These are phyloP conservation scores for Tylopilus rubrobrunneus DNA, from an alignment of 768 basidiomycete genomes.

Conservation along the genomic window DNA sequence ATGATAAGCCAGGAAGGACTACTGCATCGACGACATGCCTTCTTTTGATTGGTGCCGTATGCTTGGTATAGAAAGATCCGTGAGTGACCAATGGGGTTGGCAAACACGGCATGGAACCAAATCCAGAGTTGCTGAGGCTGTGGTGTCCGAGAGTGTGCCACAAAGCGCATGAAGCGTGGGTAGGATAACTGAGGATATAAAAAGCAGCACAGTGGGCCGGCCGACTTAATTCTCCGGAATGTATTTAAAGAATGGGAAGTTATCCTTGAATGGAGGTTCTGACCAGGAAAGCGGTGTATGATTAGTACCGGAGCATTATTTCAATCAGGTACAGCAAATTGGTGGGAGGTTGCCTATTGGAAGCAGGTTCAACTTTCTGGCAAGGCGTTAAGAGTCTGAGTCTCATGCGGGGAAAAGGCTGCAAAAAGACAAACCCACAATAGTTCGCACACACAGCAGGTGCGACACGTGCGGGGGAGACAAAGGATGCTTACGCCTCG, in stretches of 20 bases:
- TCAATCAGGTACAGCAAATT: slow-evolving; percentile 22
- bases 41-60: slow-evolving; percentile 5
- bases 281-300: slow-evolving; percentile 8
- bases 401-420: slow-evolving; percentile 10
- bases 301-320: slow-evolving; percentile 12
- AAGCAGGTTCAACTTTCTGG: slow-evolving; percentile 5
- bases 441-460: slow-evolving; percentile 5
- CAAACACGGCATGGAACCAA: background rate
- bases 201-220: slow-evolving; percentile 2
- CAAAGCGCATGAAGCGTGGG: slow-evolving; percentile 24
- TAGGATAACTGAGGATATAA: slow-evolving; percentile 15
- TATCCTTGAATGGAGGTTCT: slow-evolving; percentile 2
- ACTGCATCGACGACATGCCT: background rate
- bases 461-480: background rate
- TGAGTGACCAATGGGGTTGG: slow-evolving; percentile 1
- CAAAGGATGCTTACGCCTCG: background rate
- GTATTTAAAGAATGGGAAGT: background rate
- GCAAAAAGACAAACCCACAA: slow-evolving; percentile 7
- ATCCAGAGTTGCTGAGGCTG: slow-evolving; percentile 19
- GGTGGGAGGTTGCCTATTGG: slow-evolving; percentile 14
- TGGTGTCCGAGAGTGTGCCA: slow-evolving; percentile 30
- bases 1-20: slow-evolving; percentile 2
- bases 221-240: background rate
- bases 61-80: background rate
- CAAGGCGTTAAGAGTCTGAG: slow-evolving; percentile 1